Percentiles rank a stretch among this genome's conserved stretches.
Conservation (phyloP, 768 basidiomycete genomes). For the Lentinula raphanica region DNA sequence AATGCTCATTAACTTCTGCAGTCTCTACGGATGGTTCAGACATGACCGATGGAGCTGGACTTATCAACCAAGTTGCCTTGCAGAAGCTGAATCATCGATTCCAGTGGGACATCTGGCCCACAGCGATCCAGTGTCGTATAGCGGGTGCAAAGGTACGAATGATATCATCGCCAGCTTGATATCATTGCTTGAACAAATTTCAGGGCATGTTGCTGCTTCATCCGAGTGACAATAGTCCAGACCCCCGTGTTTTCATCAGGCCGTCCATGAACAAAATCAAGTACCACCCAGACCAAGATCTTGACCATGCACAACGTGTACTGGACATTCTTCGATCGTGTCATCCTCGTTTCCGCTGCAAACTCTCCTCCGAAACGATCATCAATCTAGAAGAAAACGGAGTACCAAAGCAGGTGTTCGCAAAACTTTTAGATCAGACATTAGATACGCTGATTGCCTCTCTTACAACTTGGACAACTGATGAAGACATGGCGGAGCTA, state of each 20-base stretch:
- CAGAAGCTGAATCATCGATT: constrained; percentile 20
- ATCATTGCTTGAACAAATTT: not conserved
- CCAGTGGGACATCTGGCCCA: constrained; percentile 28
- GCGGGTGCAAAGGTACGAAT: constrained; percentile 30
- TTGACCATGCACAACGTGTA: constrained; percentile 37
- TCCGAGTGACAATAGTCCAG: constrained; percentile 17
- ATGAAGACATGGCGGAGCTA: constrained; percentile 33
- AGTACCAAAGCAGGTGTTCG: constrained; percentile 39
- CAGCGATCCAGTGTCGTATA: constrained; percentile 35
- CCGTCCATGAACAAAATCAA: constrained; percentile 33
- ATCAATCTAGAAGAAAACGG: constrained; percentile 64
- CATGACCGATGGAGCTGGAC: constrained; percentile 39
- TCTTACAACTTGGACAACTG: constrained; percentile 41
- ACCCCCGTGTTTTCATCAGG: constrained; percentile 26
- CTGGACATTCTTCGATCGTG: constrained; percentile 51
- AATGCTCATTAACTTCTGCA: constrained; percentile 10
- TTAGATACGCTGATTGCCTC: constrained; percentile 31
- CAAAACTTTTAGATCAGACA: constrained; percentile 29
- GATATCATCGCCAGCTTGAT: not conserved
- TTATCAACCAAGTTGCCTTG: constrained; percentile 27
- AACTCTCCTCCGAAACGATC: constrained; percentile 52
- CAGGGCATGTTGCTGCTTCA: constrained; percentile 26
- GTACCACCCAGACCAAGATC: constrained; percentile 17
- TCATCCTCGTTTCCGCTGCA: constrained; percentile 38
- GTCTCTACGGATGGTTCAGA: constrained; percentile 23